These are phyloP conservation scores for Pichiaceae sp. DNA, from an alignment of 1,139 yeast species.

Conservation along the genomic window DNA sequence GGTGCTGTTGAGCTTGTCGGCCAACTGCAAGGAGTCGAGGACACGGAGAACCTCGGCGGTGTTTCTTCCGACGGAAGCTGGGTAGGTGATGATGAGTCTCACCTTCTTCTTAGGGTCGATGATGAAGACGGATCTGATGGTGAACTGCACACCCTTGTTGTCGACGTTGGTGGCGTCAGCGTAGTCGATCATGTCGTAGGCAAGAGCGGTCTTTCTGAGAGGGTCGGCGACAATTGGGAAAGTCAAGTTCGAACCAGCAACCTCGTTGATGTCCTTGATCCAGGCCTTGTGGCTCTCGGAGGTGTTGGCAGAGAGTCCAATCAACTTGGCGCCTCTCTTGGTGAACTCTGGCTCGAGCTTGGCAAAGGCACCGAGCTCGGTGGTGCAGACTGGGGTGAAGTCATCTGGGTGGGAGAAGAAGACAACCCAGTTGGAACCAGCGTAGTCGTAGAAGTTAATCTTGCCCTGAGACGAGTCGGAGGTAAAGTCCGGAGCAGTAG, in stretches of 20 bases:
- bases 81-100: conserved; percentile 76
- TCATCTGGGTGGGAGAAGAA: conserved; percentile 91
- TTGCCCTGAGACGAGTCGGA: conserved; percentile 73
- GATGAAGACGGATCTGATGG: conserved; percentile 82
- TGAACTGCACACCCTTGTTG: conserved; percentile 34
- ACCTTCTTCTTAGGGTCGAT: conserved; percentile 84
- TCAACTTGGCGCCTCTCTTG: conserved; percentile 71
- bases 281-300: conserved; percentile 70
- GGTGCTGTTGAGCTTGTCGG: conserved; percentile 48
- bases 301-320: conserved; percentile 78
- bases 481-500: conserved; percentile 75
- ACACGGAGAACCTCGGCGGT: conserved; percentile 82
- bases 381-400: conserved; percentile 92
- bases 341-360: conserved; percentile 75
- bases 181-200: conserved; percentile 87
- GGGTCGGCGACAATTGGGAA: conserved; percentile 88
- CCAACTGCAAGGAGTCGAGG: conserved; percentile 74
- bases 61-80: conserved; percentile 90
- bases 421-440: conserved; percentile 77
- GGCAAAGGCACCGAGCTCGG: conserved; percentile 90
- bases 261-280: conserved; percentile 84
- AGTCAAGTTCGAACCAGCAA: conserved; percentile 57
- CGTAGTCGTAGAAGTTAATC: conserved; percentile 66
- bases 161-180: conserved; percentile 72
- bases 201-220: conserved; percentile 68